Evolutionary conservation across 306 rosid genomes (phyloP), one percentile per base, ranked within the genome.

Genomic region (Chamaecrista fasciculata): DNA sequence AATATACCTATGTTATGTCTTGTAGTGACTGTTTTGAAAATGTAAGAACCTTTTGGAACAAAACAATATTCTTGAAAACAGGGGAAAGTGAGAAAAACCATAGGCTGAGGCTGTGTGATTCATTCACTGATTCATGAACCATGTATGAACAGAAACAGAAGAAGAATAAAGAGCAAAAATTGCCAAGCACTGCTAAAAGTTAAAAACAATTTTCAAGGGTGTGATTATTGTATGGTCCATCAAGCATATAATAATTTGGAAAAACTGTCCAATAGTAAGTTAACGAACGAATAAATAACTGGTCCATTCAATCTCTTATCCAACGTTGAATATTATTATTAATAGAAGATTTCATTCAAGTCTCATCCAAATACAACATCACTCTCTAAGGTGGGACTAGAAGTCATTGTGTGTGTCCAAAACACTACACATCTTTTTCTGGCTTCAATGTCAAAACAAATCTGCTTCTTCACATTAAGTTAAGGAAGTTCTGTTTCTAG

Each of bases 291-390:
- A n/a, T n/a, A n/a, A n/a, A n/a, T 8, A 44, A 74, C 80, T 1
- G 57, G 80, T 79, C 87, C 68, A 70, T 74, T 78, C 78, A 39
- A 43, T 11, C 18, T 69, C 79, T 80, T 71, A 73, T 78, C 79
- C 70, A 21, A 37, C 20, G 21, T 51, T 0, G 18, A 72, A 64
- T 59, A 60, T 58, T 50, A n/a, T n/a, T n/a, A n/a, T n/a, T n/a
- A n/a, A n/a, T n/a, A n/a, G n/a, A n/a, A 67, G 52, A 21, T 73
- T 76, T 72, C 36, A 8, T 42, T 44, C 21, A 33, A 25, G 29
- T 61, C 44, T 46, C 65, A 72, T 72, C 25, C 44, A 78, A 72
- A 66, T n/a, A n/a, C n/a, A n/a, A 8, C 42, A n/a, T 57, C 40
- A 40, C 40, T 28, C 52, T 9, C 72, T 12, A 69, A 53, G 70